Evolutionary conservation across 1,284 basidiomycete genomes (phyloP).

Genomic region (Quambalaria eucalypti): DNA sequence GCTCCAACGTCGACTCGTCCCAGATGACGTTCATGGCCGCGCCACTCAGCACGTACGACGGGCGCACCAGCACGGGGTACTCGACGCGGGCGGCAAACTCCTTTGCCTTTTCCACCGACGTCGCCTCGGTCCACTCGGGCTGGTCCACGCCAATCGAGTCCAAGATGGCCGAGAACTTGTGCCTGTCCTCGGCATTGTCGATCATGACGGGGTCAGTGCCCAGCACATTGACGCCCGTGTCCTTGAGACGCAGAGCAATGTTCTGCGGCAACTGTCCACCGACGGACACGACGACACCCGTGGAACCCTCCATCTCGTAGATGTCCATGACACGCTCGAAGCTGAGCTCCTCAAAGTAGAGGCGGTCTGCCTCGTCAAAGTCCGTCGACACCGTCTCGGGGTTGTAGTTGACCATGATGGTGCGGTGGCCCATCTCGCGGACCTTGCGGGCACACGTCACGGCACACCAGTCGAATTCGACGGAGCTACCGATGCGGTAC

Average conservation of each 20-base stretch:
- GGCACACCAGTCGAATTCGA: slow-evolving; percentile 99
- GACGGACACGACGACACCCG: slow-evolving; percentile 90
- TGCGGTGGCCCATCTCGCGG: slow-evolving; percentile 81
- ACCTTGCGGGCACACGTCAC: slow-evolving; percentile 91
- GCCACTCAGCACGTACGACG: slow-evolving; percentile 81
- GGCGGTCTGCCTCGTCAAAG: slow-evolving; percentile 94
- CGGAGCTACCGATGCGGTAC: slow-evolving; percentile 93
- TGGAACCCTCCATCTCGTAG: slow-evolving; percentile 86
- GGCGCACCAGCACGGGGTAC: slow-evolving; percentile 50
- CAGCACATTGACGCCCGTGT: slow-evolving; percentile 73
- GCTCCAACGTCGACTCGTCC: slow-evolving; percentile 77
- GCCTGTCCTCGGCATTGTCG: slow-evolving; percentile 94
- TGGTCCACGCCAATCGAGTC: slow-evolving; percentile 94
- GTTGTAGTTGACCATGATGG: slow-evolving; percentile 99
- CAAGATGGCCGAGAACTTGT: slow-evolving; percentile 95
- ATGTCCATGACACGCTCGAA: slow-evolving; percentile 99
- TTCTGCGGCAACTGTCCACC: slow-evolving; percentile 82
- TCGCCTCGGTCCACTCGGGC: slow-evolving; percentile 89
- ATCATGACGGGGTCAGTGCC: slow-evolving; percentile 93
- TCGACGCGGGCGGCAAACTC: slow-evolving; percentile 77
- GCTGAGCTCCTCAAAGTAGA: slow-evolving; percentile 98
- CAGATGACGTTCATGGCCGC: slow-evolving; percentile 99
- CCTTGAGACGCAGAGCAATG: slow-evolving; percentile 88
- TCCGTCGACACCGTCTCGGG: slow-evolving; percentile 99
- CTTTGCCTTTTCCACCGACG: slow-evolving; percentile 79